phyloP scores from a whole-genome alignment of 208 protist genomes.

The Phytomonas sp. region DNA sequence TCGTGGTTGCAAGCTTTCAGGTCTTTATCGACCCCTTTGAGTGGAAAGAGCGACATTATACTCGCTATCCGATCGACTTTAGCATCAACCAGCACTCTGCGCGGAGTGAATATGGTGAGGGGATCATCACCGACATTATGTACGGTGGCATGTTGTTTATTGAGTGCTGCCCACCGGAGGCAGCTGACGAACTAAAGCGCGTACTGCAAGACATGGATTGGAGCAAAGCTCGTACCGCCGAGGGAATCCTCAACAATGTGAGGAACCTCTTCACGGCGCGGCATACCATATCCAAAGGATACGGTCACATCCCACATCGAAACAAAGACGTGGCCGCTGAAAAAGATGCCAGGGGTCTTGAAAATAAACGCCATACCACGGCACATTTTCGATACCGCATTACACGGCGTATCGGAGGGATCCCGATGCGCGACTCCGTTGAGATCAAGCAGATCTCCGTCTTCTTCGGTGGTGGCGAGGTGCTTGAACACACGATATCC shows the following conservation, averaged over 20 bases:
- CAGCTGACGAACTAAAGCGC: conserved; percentile 28
- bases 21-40: conserved; percentile 63
- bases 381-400: conserved; percentile 30
- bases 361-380: conserved; percentile 1
- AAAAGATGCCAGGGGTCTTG: background rate
- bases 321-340: background rate
- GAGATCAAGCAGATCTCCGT: conserved; percentile 45
- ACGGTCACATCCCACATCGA: background rate
- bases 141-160: conserved; percentile 71
- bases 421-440: conserved; percentile 48
- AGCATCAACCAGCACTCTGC: conserved; percentile 20
- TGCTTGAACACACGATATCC: conserved; percentile 17
- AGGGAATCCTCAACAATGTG: conserved; percentile 28
- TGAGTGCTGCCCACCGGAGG: conserved; percentile 38
- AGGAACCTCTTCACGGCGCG: conserved; percentile 21
- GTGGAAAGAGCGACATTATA: conserved; percentile 46
- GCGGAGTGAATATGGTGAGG: conserved; percentile 52
- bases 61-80: conserved; percentile 40
- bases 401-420: conserved; percentile 43
- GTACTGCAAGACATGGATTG: conserved; percentile 36
- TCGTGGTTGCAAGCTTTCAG: conserved; percentile 27
- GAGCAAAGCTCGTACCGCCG: conserved; percentile 23
- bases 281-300: background rate
- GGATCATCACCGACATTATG: conserved; percentile 80
- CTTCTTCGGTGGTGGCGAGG: conserved; percentile 20